Evolutionary conservation across 2,329 filamentous ascomycete species (phyloP), one percentile per base, ranked within the genome.

Genomic region (Hypoxylon sp.): DNA sequence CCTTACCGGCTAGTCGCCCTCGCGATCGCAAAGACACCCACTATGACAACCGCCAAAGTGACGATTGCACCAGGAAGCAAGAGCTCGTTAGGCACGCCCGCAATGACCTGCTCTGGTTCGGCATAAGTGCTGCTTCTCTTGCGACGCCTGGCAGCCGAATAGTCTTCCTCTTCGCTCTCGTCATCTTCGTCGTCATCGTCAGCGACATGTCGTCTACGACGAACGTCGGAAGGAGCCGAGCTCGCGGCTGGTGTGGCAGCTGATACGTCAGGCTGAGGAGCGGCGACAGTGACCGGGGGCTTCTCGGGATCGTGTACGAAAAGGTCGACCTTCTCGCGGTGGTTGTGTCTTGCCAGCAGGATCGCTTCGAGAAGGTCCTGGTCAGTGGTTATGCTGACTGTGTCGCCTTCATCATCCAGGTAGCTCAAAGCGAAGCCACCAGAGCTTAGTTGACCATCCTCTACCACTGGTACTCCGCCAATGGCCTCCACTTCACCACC

Each of bases 381-480:
- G 77, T 98, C 94, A 0, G 95, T 97, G 10, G 96, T 99, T 78
- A 99, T 97, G 44, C 94, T 97, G 15, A 99, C 94, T 0, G 93
- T 94, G 78, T 99, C 96, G 62, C 96, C 95, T 78, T 99, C 96
- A 74, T 98, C 95, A 78, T 99, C 96, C 73, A 98, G 85, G 77
- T 98, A 99, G 84, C 94, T 97, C 68, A 99, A 84, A 29, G 95
- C 96, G 76, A 95, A 99, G 6, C 96, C 96, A 37, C 88, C 86
- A 56, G 88, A 87, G 53, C 89, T 89, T 46, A 97, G 85, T 76
- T 89, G 91, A 74, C 93, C 94, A 24, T 97, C 91, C 62, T 94
- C 91, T 19, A 94, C 91, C 0, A 82, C 85, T 1, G 95, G 93
- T 52, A 87, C 85, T 47, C 96, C 96, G 57, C 96, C 96, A 73